Evolutionary conservation across 306 rosid genomes (phyloP).

Genomic region (Ormosia emarginata): DNA sequence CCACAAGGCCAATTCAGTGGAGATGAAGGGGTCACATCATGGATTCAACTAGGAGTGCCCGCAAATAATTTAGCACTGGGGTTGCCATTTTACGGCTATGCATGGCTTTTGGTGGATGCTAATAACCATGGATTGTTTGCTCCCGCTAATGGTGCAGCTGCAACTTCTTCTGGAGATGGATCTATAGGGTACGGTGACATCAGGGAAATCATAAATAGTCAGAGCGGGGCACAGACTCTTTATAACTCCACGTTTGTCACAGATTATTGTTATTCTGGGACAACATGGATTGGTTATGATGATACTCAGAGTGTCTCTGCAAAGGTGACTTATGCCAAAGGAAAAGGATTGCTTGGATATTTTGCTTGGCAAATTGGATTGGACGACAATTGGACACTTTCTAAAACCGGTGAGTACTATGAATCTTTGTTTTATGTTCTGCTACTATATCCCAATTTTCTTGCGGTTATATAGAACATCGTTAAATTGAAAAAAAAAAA

Average conservation of each 20-base stretch:
- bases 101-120: slow-evolving; percentile 27
- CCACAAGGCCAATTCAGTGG: slow-evolving; percentile 16
- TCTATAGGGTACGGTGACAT: slow-evolving; percentile 16
- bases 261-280: slow-evolving; percentile 37
- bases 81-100: slow-evolving; percentile 44
- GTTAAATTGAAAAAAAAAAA: background rate
- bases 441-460: background rate
- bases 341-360: slow-evolving; percentile 26
- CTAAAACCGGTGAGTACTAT: slow-evolving; percentile 15
- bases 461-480: background rate
- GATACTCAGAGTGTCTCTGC: slow-evolving; percentile 33
- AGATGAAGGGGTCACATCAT: slow-evolving; percentile 25
- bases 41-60: slow-evolving; percentile 26
- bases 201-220: background rate
- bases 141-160: slow-evolving; percentile 1
- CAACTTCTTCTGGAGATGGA: background rate
- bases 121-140: slow-evolving; percentile 28
- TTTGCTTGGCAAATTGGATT: slow-evolving; percentile 28
- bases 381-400: slow-evolving; percentile 34
- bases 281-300: slow-evolving; percentile 45
- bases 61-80: slow-evolving; percentile 28
- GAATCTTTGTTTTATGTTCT: background rate
- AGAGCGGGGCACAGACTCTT: background rate
- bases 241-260: slow-evolving; percentile 35
- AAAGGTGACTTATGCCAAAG: slow-evolving; percentile 38